Evolutionary conservation across 768 basidiomycete species (phyloP), one percentile per base, ranked within the genome.

Genomic region (Leccinum aurantiacum): DNA sequence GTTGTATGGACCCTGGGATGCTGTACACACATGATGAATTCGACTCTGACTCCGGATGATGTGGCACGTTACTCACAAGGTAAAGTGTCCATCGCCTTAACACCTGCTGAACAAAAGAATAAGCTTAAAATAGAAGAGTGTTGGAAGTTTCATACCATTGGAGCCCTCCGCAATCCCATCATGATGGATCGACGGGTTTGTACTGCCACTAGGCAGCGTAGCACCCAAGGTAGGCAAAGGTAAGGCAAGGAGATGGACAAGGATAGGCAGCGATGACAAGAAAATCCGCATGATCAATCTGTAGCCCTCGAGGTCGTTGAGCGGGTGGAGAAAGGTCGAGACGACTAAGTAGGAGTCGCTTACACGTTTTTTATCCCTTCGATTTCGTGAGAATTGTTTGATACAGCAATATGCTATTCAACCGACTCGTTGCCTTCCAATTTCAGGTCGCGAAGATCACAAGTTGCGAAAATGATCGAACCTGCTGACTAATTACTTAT

Each of bases 391-490:
- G 57, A 58, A 38, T n/a, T 17, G 27, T 17, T 13, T 37, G 6
- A 38, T 27, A 29, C n/a, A 19, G 14, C 14, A 37, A 27, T 27
- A 27, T 15, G 25, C 17, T n/a, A 27, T 27, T 27, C 25, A 27
- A 27, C 25, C 27, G n/a, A 60, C 51, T 25, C 35, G 17, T 37
- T 27, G 35, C 47, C 47, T 59, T 38, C 56, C 37, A 51, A 35
- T 51, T 51, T 58, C 38, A 13, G 48, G 29, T 58, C 17, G 38
- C 9, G 29, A 60, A n/a, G 52, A 58, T 54, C n/a, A 29, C 7
- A 27, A 27, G 3, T 35, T 19, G 7, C 44, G 13, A 48, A 6
- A 15, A 38, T 38, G 17, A 38, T 38, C 38, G 17, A 38, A 38
- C 15, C 15, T 38, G 38, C 38, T 38, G 38, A 38, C 38, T 38